phyloP scores from a whole-genome alignment of 495 filamentous ascomycete species.

The Xylaria intraflava region DNA sequence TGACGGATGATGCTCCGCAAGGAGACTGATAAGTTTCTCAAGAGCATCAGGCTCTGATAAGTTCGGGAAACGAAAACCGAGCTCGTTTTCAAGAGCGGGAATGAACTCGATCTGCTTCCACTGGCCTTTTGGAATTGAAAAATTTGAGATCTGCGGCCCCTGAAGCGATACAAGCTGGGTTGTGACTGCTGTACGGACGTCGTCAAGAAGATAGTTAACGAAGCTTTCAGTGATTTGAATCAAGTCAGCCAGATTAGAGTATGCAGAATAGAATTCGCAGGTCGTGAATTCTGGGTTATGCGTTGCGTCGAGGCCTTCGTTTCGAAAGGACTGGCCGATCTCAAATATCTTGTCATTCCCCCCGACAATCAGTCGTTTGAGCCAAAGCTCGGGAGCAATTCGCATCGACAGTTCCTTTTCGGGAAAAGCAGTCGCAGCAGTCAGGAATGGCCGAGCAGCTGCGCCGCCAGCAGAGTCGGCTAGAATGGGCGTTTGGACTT shows the following conservation, averaged over 20 bases:
- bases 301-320: slow-evolving; percentile 88
- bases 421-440: slow-evolving; percentile 62
- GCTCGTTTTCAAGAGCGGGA: slow-evolving; percentile 60
- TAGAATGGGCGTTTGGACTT: slow-evolving; percentile 87
- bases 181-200: slow-evolving; percentile 45
- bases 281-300: slow-evolving; percentile 97
- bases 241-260: slow-evolving; percentile 68
- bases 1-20: slow-evolving; percentile 30
- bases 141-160: slow-evolving; percentile 40
- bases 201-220: slow-evolving; percentile 50
- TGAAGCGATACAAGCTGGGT: slow-evolving; percentile 40
- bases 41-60: slow-evolving; percentile 51
- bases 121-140: slow-evolving; percentile 36
- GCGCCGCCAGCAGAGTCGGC: slow-evolving; percentile 72
- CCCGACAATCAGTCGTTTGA: slow-evolving; percentile 86
- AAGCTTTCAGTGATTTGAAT: slow-evolving; percentile 67
- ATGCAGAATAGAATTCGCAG: slow-evolving; percentile 92
- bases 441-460: slow-evolving; percentile 76
- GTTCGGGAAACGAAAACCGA: slow-evolving; percentile 61
- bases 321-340: slow-evolving; percentile 87
- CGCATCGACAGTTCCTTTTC: slow-evolving; percentile 63
- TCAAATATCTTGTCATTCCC: slow-evolving; percentile 89
- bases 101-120: slow-evolving; percentile 76
- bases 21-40: slow-evolving; percentile 49
- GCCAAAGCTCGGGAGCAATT: slow-evolving; percentile 91